Evolutionary conservation across 2,329 filamentous ascomycete species (phyloP).

Genomic region (Lachnellula hyalina): DNA sequence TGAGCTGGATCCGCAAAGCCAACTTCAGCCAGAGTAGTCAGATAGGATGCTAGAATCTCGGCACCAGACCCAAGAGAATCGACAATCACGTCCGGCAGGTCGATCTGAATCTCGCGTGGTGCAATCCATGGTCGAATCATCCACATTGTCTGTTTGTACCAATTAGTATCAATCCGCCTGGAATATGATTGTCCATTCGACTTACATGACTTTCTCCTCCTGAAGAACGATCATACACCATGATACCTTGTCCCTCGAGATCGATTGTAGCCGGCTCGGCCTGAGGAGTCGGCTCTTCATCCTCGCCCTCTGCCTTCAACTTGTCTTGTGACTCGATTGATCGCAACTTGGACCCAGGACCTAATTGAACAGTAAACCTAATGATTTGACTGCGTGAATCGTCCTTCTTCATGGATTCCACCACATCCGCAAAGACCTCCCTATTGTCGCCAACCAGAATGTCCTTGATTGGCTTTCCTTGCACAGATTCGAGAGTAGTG

Average conservation of each 20-base stretch:
- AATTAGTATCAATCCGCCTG: constrained; percentile 26
- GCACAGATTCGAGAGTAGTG: constrained; percentile 64
- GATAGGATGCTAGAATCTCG: constrained; percentile 88
- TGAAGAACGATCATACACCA: constrained; percentile 88
- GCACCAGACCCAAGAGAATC: constrained; percentile 92
- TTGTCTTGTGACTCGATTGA: constrained; percentile 33
- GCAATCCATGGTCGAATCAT: constrained; percentile 92
- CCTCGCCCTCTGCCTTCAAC: constrained; percentile 14
- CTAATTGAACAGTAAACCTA: constrained; percentile 69
- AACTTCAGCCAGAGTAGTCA: constrained; percentile 81
- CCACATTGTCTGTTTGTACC: constrained; percentile 80
- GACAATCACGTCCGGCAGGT: constrained; percentile 81
- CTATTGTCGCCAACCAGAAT: constrained; percentile 74
- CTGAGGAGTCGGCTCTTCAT: constrained; percentile 30
- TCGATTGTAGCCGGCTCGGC: constrained; percentile 55
- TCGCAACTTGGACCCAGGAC: constrained; percentile 61
- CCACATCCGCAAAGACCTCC: constrained; percentile 72
- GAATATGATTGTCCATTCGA: constrained; percentile 21
- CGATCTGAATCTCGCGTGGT: constrained; percentile 90
- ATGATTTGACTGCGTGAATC: constrained; percentile 90
- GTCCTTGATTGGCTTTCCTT: constrained; percentile 73
- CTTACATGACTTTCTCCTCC: constrained; percentile 87
- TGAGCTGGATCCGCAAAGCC: constrained; percentile 69
- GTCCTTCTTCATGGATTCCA: constrained; percentile 86
- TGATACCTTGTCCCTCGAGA: constrained; percentile 94